Percentiles rank a stretch among this genome's conserved stretches.
phyloP scores from a whole-genome alignment of 257 asterid genomes.

The Coffea eugenioides region DNA sequence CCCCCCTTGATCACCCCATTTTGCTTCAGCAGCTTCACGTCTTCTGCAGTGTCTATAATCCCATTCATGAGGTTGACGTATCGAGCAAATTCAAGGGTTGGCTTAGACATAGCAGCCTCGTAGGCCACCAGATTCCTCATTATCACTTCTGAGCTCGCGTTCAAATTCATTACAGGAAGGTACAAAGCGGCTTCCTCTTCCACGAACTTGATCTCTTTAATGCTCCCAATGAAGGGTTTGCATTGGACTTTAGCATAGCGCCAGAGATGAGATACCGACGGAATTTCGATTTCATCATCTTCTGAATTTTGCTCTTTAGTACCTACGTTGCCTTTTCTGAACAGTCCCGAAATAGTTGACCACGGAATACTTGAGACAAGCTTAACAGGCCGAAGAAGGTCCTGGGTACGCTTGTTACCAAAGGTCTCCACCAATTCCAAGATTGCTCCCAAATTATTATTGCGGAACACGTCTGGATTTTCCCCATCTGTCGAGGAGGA shows the following conservation, averaged over 20 bases:
- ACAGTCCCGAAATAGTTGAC: slow-evolving; percentile 23
- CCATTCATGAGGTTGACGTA: slow-evolving; percentile 60
- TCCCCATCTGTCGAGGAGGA: not conserved
- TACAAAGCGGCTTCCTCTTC: slow-evolving; percentile 22
- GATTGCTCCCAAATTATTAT: slow-evolving; percentile 14
- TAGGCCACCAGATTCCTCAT: slow-evolving; percentile 54
- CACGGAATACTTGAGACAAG: slow-evolving; percentile 26
- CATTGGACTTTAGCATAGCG: slow-evolving; percentile 22
- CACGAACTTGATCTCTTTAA: slow-evolving; percentile 28
- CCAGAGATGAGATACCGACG: slow-evolving; percentile 24
- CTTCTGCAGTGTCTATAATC: slow-evolving; percentile 34
- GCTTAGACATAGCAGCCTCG: slow-evolving; percentile 39
- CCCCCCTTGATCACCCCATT: slow-evolving; percentile 32
- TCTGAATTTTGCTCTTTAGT: slow-evolving; percentile 7
- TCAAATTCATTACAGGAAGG: slow-evolving; percentile 46
- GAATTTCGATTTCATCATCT: slow-evolving; percentile 25
- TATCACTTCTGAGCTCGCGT: slow-evolving; percentile 36
- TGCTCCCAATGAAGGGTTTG: slow-evolving; percentile 22
- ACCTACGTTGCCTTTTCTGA: slow-evolving; percentile 15
- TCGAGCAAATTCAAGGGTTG: slow-evolving; percentile 38
- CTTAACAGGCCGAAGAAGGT: slow-evolving; percentile 16
- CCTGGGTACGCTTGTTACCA: slow-evolving; percentile 18
- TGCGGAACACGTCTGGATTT: slow-evolving; percentile 8
- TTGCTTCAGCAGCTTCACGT: slow-evolving; percentile 41
- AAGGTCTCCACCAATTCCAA: slow-evolving; percentile 20